Percentiles rank a stretch among this genome's conserved stretches.
Conservation (phyloP, 1,139 yeast genomes). For the Debaryomyces sp. region DNA sequence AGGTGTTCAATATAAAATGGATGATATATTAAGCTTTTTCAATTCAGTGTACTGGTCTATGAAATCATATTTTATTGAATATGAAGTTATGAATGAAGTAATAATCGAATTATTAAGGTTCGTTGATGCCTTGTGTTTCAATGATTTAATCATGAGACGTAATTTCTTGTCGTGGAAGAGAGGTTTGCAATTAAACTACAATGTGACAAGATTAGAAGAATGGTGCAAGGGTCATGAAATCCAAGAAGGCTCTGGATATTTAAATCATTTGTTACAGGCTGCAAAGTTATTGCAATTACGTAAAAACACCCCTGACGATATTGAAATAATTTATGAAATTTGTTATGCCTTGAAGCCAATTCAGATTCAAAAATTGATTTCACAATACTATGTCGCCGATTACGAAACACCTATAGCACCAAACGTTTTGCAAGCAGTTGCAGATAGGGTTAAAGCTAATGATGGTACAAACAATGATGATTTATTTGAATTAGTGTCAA, state of each 20-base stretch:
- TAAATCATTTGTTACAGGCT: constrained; percentile 90
- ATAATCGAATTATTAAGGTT: constrained; percentile 81
- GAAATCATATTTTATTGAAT: constrained; percentile 88
- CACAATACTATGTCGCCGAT: constrained; percentile 90
- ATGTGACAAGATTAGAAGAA: constrained; percentile 94
- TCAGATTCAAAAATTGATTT: constrained; percentile 88
- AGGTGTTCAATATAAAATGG: constrained; percentile 84
- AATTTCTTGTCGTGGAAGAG: constrained; percentile 97
- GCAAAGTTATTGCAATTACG: constrained; percentile 91
- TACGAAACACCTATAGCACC: constrained; percentile 94
- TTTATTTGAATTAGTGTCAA: constrained; percentile 66
- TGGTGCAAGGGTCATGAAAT: constrained; percentile 98
- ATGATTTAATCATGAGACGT: constrained; percentile 93
- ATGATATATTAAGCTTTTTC: constrained; percentile 87
- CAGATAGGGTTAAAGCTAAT: constrained; percentile 75
- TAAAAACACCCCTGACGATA: constrained; percentile 87
- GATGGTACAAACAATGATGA: constrained; percentile 62
- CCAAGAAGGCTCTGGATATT: constrained; percentile 84
- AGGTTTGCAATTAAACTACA: constrained; percentile 94
- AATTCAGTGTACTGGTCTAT: constrained; percentile 92
- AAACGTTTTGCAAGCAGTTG: constrained; percentile 79
- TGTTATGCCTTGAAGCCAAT: constrained; percentile 93
- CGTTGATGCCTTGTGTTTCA: constrained; percentile 93
- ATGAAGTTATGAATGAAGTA: constrained; percentile 82
- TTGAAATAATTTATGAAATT: constrained; percentile 89